Base-by-base conservation (phyloP, 371 early-diverging fungal genomes). In the Mucor mucedo region DNA sequence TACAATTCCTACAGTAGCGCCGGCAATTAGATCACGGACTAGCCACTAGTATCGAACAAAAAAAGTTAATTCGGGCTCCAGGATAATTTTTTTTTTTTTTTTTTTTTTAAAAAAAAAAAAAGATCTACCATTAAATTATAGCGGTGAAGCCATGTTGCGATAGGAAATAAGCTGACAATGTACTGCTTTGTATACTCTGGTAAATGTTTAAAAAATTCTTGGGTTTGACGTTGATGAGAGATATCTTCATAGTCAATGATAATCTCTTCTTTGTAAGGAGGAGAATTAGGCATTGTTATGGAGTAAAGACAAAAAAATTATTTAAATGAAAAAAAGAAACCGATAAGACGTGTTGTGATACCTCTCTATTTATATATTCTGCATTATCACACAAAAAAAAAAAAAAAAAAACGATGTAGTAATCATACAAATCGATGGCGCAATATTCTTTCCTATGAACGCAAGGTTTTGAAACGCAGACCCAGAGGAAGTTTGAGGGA, bases 1-100 rank as follows among this genome's bases (percentile, higher is more conserved):
- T 5, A 96, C 88, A 29, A 92, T 76, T 32, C 93, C 95, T n/a
- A 95, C 91, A 4, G 96, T 95, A 10, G 91, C 47, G 44, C 96
- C 97, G 4, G 96, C 94, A 58, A 97, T 84, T 6, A 91, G 38
- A 70, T 97, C 96, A 40, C 91, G 89, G n/a, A 88, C 13, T 10
- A 95, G 78, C 96, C 96, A 96, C 33, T 77, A 92, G 42, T 21
- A 8, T 35, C 8, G 35, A 35, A 8, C 8, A 35, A 40, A 7
- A 27, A 39, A 4, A 4, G 9, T n/a, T 16, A 11, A 38, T 42
- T 16, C 40, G 9, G 11, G 10, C 16, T 7, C 5, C 0, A 14
- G 27, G 5, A 21, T 13, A 1, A 13, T 52, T 32, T 52, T 50
- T 32, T 52, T 32, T 52, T 50, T 28, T 32, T 28, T 27, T 21